Percentiles rank a stretch among this genome's conserved stretches.
These are phyloP conservation scores for Leccinum uliginosum DNA, from an alignment of 768 basidiomycete species.

Conservation along the genomic window DNA sequence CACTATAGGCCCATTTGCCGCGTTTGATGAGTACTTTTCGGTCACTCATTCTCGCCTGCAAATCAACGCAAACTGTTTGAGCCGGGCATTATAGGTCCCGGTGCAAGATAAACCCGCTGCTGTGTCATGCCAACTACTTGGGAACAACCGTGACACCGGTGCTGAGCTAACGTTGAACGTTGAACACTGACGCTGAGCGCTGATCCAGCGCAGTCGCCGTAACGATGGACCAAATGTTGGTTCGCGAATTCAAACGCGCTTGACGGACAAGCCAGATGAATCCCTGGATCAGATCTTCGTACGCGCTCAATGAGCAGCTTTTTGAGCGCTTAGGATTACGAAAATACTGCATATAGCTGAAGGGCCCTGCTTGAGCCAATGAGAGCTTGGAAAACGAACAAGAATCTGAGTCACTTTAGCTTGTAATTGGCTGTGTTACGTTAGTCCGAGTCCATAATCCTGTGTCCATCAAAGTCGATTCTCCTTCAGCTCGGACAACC, in stretches of 20 bases:
- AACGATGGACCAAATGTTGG: background rate
- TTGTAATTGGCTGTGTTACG: too few species aligned
- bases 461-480: background rate
- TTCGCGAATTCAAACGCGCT: background rate
- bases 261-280: background rate
- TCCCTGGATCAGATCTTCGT: too few species aligned
- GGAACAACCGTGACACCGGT: too few species aligned
- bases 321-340: too few species aligned
- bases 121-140: background rate
- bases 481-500: background rate
- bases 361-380: too few species aligned
- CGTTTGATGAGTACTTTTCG: background rate
- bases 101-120: background rate
- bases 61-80: background rate
- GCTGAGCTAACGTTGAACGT: too few species aligned
- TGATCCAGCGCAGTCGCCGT: background rate
- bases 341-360: too few species aligned
- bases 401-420: too few species aligned
- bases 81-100: background rate
- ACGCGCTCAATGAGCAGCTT: too few species aligned
- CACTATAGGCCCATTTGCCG: too few species aligned
- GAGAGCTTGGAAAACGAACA: too few species aligned
- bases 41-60: background rate
- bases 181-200: too few species aligned
- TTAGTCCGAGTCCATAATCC: background rate